Evolutionary conservation across 108 stramenopile genomes (phyloP).

Genomic region (Pseudonitzschia multistriata): DNA sequence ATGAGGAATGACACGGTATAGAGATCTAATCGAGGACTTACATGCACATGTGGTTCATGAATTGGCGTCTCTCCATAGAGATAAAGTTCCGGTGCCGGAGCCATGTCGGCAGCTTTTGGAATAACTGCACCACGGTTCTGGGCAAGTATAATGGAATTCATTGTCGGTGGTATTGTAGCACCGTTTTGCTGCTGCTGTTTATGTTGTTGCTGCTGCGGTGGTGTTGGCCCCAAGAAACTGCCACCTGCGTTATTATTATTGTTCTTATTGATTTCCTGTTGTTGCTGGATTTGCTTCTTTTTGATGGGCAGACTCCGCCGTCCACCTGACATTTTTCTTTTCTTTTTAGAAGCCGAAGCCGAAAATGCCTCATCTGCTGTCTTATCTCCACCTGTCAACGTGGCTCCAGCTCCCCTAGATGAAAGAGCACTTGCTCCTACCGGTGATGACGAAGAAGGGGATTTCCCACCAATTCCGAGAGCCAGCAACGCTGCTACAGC

Average conservation of each 20-base stretch:
- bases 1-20: background rate
- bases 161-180: background rate
- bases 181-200: background rate
- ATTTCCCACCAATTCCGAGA: background rate
- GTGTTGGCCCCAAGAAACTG: background rate
- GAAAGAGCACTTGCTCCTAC: background rate
- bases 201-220: background rate
- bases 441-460: background rate
- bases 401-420: background rate
- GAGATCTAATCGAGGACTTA: background rate
- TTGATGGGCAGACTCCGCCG: constrained; percentile 1
- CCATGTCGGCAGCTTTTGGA: background rate
- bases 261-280: constrained; percentile 3
- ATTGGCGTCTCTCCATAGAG: constrained; percentile 9
- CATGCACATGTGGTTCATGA: constrained; percentile 7
- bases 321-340: background rate
- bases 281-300: constrained; percentile 7
- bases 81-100: constrained; percentile 3
- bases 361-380: background rate
- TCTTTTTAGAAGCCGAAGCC: constrained; percentile 8
- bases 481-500: constrained; percentile 11
- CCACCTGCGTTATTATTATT: background rate
- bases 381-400: background rate
- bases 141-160: constrained; percentile 1
- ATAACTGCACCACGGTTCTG: background rate